Base-by-base conservation (phyloP, 2,329 filamentous ascomycete genomes). In the Fusarium sulawesiense region DNA sequence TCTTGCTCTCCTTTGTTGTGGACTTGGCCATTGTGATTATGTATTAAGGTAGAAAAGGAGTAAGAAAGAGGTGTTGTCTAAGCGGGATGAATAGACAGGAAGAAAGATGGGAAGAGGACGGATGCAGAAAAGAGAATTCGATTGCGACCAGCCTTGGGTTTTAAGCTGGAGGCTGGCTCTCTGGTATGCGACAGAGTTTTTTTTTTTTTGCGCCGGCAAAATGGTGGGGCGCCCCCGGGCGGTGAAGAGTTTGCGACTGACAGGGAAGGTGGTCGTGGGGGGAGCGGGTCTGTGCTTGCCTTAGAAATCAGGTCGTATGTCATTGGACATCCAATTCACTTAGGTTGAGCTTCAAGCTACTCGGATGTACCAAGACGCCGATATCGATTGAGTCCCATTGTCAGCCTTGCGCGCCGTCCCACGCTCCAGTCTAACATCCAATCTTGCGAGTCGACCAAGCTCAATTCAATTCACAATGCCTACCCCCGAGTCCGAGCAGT, bases 401-500 rank as follows among this genome's bases (percentile, higher is more conserved):
- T 60, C 56, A 63, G 49, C 68, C 59, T 63, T 68, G 59, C 66
- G 48, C 64, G 41, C 60, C 68, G 53, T 64, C 53, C 54, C 49
- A 63, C 65, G 61, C 56, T 66, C 55, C 54, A 57, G 46, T 45
- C 60, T 54, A 49, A 37, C 20, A 51, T 45, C n/a, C 57, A 51
- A 66, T 10, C 66, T 51, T 48, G 29, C 62, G 49, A 64, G 18
- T 8, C 51, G 16, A 47, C 49, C 54, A 75, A 60, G 45, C 48
- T 48, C 60, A 68, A 58, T 51, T 56, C 47, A 58, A 66, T 56
- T 32, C 75, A 82, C 77, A 73, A 95, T 95, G 91, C 93, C 93
- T 75, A 95, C 92, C 25, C 92, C 93, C 80, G 92, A 96, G 81
- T 95, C 93, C 77, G 89, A 87, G 76, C 86, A 88, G 78, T 96